phyloP scores from a whole-genome alignment of 495 filamentous ascomycete genomes.

The Xylaria scruposa region DNA sequence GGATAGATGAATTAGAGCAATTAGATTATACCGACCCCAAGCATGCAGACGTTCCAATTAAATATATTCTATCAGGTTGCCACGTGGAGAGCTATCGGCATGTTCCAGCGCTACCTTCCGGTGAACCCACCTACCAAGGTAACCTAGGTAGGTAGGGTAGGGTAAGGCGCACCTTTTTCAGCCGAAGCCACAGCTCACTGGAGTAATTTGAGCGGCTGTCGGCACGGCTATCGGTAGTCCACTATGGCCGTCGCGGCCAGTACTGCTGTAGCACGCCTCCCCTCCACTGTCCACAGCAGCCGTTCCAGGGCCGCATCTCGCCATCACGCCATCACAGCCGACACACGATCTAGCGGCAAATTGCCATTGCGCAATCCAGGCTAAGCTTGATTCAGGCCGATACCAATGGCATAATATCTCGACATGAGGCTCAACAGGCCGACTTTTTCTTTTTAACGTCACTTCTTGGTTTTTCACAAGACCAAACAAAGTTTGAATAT shows the following conservation, averaged over 20 bases:
- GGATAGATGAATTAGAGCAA: background rate
- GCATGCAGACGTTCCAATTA: background rate
- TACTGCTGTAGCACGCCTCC: background rate
- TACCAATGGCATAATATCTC: constrained; percentile 33
- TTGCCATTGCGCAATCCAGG: constrained; percentile 41
- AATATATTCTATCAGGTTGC: background rate
- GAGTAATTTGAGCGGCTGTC: constrained; percentile 13
- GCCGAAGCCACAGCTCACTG: background rate
- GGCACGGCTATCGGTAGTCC: constrained; percentile 12
- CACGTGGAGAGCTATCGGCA: background rate
- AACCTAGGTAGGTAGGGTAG: too few species aligned
- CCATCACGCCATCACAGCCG: constrained; percentile 29
- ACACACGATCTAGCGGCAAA: constrained; percentile 27
- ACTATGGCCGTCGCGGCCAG: constrained; percentile 3
- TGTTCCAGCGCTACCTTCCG: background rate
- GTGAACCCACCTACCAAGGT: too few species aligned
- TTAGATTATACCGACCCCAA: background rate
- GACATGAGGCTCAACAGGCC: constrained; percentile 38
- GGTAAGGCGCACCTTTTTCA: too few species aligned
- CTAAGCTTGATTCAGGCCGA: constrained; percentile 36
- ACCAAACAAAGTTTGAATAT: background rate
- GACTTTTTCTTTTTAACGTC: constrained; percentile 37
- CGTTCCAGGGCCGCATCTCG: constrained; percentile 17
- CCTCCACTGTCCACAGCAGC: background rate
- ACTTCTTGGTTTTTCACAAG: constrained; percentile 29